Evolutionary conservation across 495 filamentous ascomycete genomes (phyloP).

Genomic region (Beverwykella pulmonaria): DNA sequence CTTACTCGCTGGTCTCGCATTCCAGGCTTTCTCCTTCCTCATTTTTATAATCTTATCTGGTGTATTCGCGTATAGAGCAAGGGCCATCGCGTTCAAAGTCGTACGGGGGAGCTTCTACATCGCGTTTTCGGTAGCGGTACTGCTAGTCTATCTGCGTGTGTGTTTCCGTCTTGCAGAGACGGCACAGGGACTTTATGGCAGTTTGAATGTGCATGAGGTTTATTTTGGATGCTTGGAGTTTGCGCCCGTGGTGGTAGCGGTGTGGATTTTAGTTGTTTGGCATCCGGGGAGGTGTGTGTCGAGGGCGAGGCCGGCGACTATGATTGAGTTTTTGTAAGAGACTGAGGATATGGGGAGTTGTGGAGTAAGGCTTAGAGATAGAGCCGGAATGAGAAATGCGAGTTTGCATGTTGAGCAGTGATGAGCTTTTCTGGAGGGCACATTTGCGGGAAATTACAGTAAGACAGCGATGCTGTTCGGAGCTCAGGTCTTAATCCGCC

Average conservation of each 20-base stretch:
- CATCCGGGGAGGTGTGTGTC: slow-evolving; percentile 53
- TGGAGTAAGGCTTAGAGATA: no score
- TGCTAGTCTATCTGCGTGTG: slow-evolving; percentile 58
- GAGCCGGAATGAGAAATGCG: no score
- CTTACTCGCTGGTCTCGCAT: slow-evolving; percentile 43
- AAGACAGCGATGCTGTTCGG: no score
- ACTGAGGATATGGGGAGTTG: no score
- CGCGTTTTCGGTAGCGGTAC: slow-evolving; percentile 48
- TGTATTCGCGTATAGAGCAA: slow-evolving; percentile 37
- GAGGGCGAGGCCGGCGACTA: neutral
- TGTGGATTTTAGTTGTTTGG: slow-evolving; percentile 50
- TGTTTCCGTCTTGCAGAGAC: slow-evolving; percentile 60
- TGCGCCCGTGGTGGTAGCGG: slow-evolving; percentile 54
- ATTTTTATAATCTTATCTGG: slow-evolving; percentile 52
- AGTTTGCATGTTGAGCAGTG: no score
- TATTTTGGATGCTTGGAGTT: slow-evolving; percentile 59
- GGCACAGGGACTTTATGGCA: slow-evolving; percentile 52
- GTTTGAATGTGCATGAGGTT: slow-evolving; percentile 52
- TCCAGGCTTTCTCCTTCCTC: slow-evolving; percentile 45
- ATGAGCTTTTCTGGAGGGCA: no score
- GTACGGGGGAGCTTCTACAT: slow-evolving; percentile 40
- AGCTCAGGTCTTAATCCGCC: no score
- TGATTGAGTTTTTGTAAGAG: neutral
- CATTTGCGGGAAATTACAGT: no score
- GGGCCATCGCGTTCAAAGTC: slow-evolving; percentile 14